These are phyloP conservation scores for Euclidium syriacum DNA, from an alignment of 345 rosid genomes.

Conservation along the genomic window DNA sequence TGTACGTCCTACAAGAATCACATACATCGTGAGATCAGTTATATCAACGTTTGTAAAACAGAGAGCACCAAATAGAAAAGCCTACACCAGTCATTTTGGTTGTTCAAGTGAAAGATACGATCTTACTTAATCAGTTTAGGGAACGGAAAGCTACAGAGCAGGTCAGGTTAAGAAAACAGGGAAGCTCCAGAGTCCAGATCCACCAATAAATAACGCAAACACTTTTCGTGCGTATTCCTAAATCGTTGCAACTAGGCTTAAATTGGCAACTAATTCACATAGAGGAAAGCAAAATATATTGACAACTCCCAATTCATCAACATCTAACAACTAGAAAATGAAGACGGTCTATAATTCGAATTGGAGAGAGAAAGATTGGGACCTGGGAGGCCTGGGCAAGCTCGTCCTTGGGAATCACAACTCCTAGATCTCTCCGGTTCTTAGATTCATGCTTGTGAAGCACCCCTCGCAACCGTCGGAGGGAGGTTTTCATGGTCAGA, in stretches of 20 bases:
- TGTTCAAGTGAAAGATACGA: constrained; percentile 1
- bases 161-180: not conserved
- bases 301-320: not conserved
- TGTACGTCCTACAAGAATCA: constrained; percentile 56
- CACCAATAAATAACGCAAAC: not conserved
- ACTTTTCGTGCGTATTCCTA: not conserved
- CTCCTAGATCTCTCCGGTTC: constrained; percentile 44
- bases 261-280: not conserved
- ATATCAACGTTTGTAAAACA: not conserved
- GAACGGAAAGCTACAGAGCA: not conserved
- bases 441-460: constrained; percentile 50
- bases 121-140: not conserved
- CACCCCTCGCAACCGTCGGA: constrained; percentile 61
- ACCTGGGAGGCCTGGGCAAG: constrained; percentile 80
- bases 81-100: not conserved
- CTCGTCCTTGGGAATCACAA: constrained; percentile 54
- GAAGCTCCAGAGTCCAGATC: constrained; percentile 17
- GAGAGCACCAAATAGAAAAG: not conserved
- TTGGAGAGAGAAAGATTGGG: not conserved
- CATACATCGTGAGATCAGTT: not conserved
- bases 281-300: not conserved
- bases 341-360: constrained; percentile 7
- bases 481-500: constrained; percentile 58
- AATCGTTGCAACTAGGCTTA: not conserved
- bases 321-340: constrained; percentile 1